These are phyloP conservation scores for Moniliella sp. DNA, from an alignment of 1,284 basidiomycete genomes.

Conservation along the genomic window DNA sequence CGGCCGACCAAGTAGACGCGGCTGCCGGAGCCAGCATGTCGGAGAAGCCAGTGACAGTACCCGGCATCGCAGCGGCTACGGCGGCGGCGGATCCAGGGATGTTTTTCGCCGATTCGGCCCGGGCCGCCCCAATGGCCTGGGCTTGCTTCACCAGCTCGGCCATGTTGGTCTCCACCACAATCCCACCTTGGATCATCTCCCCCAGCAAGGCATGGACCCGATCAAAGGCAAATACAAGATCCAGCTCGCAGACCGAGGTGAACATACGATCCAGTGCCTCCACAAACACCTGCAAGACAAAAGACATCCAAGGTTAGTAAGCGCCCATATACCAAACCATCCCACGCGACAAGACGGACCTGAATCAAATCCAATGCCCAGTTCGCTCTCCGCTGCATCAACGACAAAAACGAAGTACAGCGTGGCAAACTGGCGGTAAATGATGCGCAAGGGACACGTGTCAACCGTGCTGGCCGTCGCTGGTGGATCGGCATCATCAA, in stretches of 20 bases:
- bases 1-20: too few species aligned
- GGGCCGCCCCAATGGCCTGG: neutral
- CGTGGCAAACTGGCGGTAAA: slow-evolving; percentile 54
- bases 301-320: neutral
- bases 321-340: neutral
- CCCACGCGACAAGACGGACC: slow-evolving; percentile 38
- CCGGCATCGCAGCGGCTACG: too few species aligned
- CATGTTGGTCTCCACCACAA: slow-evolving; percentile 93
- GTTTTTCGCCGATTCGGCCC: neutral
- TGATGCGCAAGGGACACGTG: slow-evolving; percentile 24
- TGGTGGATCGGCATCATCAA: neutral
- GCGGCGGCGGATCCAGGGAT: too few species aligned
- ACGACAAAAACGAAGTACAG: slow-evolving; percentile 93
- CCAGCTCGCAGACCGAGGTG: slow-evolving; percentile 94
- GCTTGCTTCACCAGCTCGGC: slow-evolving; percentile 54
- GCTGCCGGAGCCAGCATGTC: too few species aligned
- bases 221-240: slow-evolving; percentile 94
- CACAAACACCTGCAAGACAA: slow-evolving; percentile 55
- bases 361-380: slow-evolving; percentile 87
- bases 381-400: slow-evolving; percentile 76
- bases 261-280: slow-evolving; percentile 85
- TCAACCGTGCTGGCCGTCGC: too few species aligned
- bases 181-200: slow-evolving; percentile 85
- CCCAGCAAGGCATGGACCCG: slow-evolving; percentile 79
- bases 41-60: too few species aligned